Conservation (phyloP, 2,329 filamentous ascomycete species). For the Fusarium sp. region DNA sequence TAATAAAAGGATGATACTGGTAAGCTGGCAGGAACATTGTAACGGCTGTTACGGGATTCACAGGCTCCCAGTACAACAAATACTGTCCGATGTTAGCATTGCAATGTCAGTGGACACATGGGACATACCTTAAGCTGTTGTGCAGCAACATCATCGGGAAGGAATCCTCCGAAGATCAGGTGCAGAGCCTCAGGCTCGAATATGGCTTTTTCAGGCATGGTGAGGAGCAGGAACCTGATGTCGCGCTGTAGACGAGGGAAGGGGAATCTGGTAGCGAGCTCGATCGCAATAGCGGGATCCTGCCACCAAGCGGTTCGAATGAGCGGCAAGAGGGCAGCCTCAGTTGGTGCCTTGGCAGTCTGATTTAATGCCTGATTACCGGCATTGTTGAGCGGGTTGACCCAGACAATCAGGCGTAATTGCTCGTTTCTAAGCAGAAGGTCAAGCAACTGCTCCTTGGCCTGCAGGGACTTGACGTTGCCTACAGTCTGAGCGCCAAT, state of each 20-base stretch:
- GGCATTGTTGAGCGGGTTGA: constrained; percentile 79
- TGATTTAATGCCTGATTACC: constrained; percentile 56
- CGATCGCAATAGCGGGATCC: constrained; percentile 86
- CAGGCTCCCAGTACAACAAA: constrained; percentile 90
- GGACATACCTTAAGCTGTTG: constrained; percentile 83
- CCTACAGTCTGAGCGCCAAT: constrained; percentile 68
- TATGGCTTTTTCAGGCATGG: constrained; percentile 85
- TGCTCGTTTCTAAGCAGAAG: constrained; percentile 88
- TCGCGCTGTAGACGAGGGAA: constrained; percentile 79
- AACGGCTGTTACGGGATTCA: constrained; percentile 92
- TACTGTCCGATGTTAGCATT: constrained; percentile 67
- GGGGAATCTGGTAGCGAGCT: constrained; percentile 83
- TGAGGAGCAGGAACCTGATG: constrained; percentile 83
- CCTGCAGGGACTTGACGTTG: constrained; percentile 74
- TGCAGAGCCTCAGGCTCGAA: constrained; percentile 85
- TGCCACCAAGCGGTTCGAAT: constrained; percentile 89
- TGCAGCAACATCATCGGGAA: constrained; percentile 81
- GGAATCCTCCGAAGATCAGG: constrained; percentile 79
- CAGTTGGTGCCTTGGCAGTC: constrained; percentile 56
- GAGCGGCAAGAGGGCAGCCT: constrained; percentile 70
- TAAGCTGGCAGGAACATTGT: constrained; percentile 95
- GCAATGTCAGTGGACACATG: not conserved
- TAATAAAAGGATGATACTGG: constrained; percentile 89
- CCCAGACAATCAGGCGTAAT: constrained; percentile 87
- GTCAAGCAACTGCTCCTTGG: constrained; percentile 86